These are phyloP conservation scores for Cyclotella cryptica DNA, from an alignment of 108 stramenopile genomes.

Conservation along the genomic window DNA sequence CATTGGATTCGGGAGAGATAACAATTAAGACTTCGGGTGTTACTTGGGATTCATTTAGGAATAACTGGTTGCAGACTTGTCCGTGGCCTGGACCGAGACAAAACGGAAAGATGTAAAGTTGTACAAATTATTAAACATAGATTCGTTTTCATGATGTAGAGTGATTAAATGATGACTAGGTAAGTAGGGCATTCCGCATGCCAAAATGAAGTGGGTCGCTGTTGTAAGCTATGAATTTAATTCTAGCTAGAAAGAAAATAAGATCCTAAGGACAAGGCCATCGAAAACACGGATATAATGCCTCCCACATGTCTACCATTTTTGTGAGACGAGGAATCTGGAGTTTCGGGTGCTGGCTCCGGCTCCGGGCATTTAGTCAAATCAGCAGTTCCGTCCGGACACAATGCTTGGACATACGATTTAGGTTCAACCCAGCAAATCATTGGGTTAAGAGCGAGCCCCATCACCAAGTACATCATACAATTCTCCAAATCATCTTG, in stretches of 20 bases:
- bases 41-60: slow-evolving; percentile 74
- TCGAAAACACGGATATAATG: neutral
- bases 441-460: slow-evolving; percentile 33
- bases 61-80: slow-evolving; percentile 80
- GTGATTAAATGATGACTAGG: no score
- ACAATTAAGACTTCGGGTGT: slow-evolving; percentile 63
- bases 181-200: no score
- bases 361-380: slow-evolving; percentile 28
- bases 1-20: slow-evolving; percentile 59
- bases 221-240: neutral
- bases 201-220: no score
- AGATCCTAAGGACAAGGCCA: neutral
- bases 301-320: neutral
- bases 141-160: no score
- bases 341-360: neutral
- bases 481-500: slow-evolving; percentile 25
- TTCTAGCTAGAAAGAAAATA: neutral
- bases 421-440: slow-evolving; percentile 27
- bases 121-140: neutral
- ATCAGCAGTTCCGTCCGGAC: slow-evolving; percentile 34
- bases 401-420: slow-evolving; percentile 9
- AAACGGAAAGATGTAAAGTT: slow-evolving; percentile 18
- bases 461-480: slow-evolving; percentile 24
- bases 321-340: neutral
- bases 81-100: slow-evolving; percentile 20